Conservation (phyloP, 768 basidiomycete species). For the Hericium alpestre region DNA sequence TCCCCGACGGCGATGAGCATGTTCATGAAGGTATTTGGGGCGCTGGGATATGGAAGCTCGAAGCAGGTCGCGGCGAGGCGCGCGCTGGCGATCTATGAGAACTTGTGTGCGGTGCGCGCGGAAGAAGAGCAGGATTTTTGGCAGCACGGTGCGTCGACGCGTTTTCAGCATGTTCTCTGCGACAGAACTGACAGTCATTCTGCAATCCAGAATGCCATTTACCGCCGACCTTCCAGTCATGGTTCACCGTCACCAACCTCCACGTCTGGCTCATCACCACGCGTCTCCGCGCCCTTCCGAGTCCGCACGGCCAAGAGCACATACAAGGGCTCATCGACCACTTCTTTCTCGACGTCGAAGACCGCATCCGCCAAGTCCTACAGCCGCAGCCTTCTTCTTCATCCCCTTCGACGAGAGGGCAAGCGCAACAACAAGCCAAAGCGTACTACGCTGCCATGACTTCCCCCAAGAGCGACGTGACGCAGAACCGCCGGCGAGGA, state of each 20-base stretch:
- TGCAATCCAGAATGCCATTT: slow-evolving; percentile 59
- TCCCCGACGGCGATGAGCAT: too few relatives aligned
- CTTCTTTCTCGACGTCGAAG: slow-evolving; percentile 91
- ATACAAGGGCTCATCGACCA: slow-evolving; percentile 83
- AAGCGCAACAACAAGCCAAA: slow-evolving; percentile 10
- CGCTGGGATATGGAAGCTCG: too few relatives aligned
- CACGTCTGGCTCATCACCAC: slow-evolving; percentile 88
- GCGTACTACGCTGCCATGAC: slow-evolving; percentile 18
- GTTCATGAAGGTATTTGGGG: too few relatives aligned
- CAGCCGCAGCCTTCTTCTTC: slow-evolving; percentile 19
- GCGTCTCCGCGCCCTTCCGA: slow-evolving; percentile 74
- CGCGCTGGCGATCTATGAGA: too few relatives aligned
- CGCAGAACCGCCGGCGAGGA: slow-evolving; percentile 15
- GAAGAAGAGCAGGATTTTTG: slow-evolving; percentile 13
- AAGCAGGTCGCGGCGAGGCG: too few relatives aligned
- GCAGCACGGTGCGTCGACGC: slow-evolving; percentile 2
- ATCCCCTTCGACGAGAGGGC: slow-evolving; percentile 12
- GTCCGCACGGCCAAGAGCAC: slow-evolving; percentile 53
- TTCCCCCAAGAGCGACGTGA: neutral
- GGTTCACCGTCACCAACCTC: slow-evolving; percentile 89
- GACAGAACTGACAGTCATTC: neutral
- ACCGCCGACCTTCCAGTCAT: slow-evolving; percentile 91
- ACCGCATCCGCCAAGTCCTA: slow-evolving; percentile 67
- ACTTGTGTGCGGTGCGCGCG: slow-evolving; percentile 5
- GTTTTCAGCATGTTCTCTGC: too few relatives aligned